A percentile compares a stretch with the other conserved stretches of the same genome.
Conservation (phyloP, 148 eudicot genomes). For the Fagopyrum homotropicum region DNA sequence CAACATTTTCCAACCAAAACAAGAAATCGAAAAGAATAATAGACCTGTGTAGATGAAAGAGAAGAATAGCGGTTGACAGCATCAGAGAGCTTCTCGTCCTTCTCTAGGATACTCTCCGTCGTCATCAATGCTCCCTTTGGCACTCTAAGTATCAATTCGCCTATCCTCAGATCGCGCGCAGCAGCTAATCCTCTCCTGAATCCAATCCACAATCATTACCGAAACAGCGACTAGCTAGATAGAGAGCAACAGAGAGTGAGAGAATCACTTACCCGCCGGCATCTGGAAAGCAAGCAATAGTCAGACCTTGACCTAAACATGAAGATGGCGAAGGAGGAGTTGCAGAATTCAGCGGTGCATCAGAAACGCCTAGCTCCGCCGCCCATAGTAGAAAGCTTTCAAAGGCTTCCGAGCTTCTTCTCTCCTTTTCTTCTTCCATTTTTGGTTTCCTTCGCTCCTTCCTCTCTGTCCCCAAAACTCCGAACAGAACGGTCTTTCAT, state of each 20-base stretch:
- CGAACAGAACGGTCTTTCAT: neutral
- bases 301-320: constrained; percentile 54
- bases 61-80: constrained; percentile 31
- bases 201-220: neutral
- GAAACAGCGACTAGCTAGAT: neutral
- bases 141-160: constrained; percentile 78
- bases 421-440: constrained; percentile 15
- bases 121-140: constrained; percentile 67
- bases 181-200: constrained; percentile 90
- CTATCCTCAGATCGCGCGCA: constrained; percentile 59
- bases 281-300: constrained; percentile 49
- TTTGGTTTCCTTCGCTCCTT: neutral
- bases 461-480: neutral
- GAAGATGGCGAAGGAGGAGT: constrained; percentile 10
- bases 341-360: constrained; percentile 22
- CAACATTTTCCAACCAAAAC: neutral
- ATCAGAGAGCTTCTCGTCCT: constrained; percentile 36
- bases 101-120: constrained; percentile 32
- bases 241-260: neutral
- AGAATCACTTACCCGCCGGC: constrained; percentile 60
- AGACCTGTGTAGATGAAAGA: constrained; percentile 78
- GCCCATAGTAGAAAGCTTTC: constrained; percentile 66
- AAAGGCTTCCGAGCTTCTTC: constrained; percentile 32
- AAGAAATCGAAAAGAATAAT: neutral
- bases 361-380: constrained; percentile 52